These are phyloP conservation scores for Microcera coccophila DNA, from an alignment of 2,329 filamentous ascomycete genomes.

Conservation along the genomic window DNA sequence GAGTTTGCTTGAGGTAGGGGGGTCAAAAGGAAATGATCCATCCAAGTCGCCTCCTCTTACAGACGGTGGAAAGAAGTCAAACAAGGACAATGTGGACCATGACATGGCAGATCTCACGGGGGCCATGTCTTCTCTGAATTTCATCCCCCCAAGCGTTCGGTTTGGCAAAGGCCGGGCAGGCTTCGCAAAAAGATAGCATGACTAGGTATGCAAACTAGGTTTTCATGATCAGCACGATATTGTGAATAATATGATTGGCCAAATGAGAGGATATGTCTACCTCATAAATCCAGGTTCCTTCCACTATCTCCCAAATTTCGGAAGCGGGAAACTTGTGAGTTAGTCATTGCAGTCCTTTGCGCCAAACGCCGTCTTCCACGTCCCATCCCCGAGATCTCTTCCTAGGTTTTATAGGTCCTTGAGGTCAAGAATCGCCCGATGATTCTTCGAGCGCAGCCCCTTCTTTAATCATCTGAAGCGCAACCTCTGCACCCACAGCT, in stretches of 20 bases:
- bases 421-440: background rate
- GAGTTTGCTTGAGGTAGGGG: constrained; percentile 30
- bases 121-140: constrained; percentile 68
- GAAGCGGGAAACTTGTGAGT: too few species aligned
- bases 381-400: background rate
- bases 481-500: constrained; percentile 93
- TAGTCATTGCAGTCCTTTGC: constrained; percentile 11
- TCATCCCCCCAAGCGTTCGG: constrained; percentile 63
- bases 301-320: background rate
- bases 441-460: too few species aligned
- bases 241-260: constrained; percentile 27
- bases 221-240: constrained; percentile 33
- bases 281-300: constrained; percentile 25
- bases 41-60: constrained; percentile 14
- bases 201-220: constrained; percentile 19
- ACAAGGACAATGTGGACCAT: constrained; percentile 36
- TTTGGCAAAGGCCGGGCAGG: constrained; percentile 59
- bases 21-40: constrained; percentile 13
- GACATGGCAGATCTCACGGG: constrained; percentile 61
- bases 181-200: constrained; percentile 45
- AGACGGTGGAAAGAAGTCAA: constrained; percentile 12
- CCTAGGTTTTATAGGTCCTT: background rate
- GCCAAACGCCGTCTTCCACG: constrained; percentile 10
- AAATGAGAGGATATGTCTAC: constrained; percentile 36
- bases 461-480: constrained; percentile 69